A percentile compares a stretch with the other conserved stretches of the same genome.
Evolutionary conservation across 345 rosid species (phyloP).

Genomic region (Brassica juncea): DNA sequence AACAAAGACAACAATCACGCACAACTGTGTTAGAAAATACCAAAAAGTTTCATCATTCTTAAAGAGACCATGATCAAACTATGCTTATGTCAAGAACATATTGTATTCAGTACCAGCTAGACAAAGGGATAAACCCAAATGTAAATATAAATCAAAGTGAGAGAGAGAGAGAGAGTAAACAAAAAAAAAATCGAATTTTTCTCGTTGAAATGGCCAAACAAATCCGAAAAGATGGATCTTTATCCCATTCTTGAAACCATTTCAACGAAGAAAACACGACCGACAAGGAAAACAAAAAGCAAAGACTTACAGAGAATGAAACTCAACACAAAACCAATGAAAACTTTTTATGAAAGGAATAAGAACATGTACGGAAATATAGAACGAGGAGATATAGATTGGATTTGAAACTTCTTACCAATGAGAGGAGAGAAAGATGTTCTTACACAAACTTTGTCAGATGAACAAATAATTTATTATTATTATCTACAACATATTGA

Average conservation of each 20-base stretch:
- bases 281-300: neutral
- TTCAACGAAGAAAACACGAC: slow-evolving; percentile 1
- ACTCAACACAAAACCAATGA: neutral
- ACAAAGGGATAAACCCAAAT: slow-evolving; percentile 1
- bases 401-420: slow-evolving; percentile 36
- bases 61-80: neutral
- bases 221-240: neutral
- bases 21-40: neutral
- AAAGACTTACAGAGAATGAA: slow-evolving; percentile 24
- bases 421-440: slow-evolving; percentile 8
- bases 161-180: neutral
- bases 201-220: neutral
- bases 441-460: slow-evolving; percentile 23
- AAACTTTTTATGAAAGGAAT: neutral
- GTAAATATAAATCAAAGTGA: no score
- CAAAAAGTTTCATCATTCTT: neutral
- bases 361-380: neutral
- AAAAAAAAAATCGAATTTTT: neutral
- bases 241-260: slow-evolving; percentile 2
- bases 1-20: neutral
- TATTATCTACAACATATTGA: slow-evolving; percentile 9
- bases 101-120: neutral
- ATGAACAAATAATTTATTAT: slow-evolving; percentile 15
- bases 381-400: slow-evolving; percentile 20
- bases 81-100: neutral